These are phyloP conservation scores for Beauveria australis DNA, from an alignment of 2,329 filamentous ascomycete genomes.

Conservation along the genomic window DNA sequence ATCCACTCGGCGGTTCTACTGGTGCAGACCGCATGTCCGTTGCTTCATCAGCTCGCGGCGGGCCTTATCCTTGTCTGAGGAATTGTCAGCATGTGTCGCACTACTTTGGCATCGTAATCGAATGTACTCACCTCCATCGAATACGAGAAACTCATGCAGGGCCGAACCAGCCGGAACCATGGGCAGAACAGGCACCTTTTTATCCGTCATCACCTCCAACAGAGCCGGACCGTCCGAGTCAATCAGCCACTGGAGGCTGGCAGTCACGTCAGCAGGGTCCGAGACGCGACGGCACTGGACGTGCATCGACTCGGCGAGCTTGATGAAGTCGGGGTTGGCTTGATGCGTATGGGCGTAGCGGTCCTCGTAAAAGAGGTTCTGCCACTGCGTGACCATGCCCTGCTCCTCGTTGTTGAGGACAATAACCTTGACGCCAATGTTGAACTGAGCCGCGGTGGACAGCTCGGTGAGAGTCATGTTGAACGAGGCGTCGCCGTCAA, in stretches of 20 bases:
- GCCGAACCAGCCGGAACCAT: slow-evolving; percentile 89
- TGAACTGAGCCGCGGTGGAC: slow-evolving; percentile 86
- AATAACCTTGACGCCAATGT: slow-evolving; percentile 92
- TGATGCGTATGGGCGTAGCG: slow-evolving; percentile 83
- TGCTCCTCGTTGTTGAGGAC: slow-evolving; percentile 95
- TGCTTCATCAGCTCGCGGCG: slow-evolving; percentile 59
- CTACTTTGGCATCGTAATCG: slow-evolving; percentile 24
- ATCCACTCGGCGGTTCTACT: not conserved
- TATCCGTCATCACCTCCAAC: slow-evolving; percentile 85
- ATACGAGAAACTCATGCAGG: slow-evolving; percentile 76
- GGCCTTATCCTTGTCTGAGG: slow-evolving; percentile 57
- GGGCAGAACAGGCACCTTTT: slow-evolving; percentile 88
- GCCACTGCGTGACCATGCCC: slow-evolving; percentile 96
- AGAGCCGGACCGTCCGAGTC: slow-evolving; percentile 84
- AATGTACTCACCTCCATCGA: slow-evolving; percentile 24
- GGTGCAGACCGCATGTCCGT: slow-evolving; percentile 47
- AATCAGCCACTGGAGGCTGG: slow-evolving; percentile 80
- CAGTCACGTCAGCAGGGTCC: slow-evolving; percentile 69
- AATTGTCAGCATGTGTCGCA: not conserved
- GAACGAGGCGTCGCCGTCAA: slow-evolving; percentile 98
- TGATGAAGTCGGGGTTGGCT: slow-evolving; percentile 85
- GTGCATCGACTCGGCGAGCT: slow-evolving; percentile 85
- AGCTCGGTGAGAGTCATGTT: slow-evolving; percentile 98
- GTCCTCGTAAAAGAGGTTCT: slow-evolving; percentile 89
- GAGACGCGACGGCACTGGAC: slow-evolving; percentile 64